These are phyloP conservation scores for Nepenthes gracilis DNA, from an alignment of 148 eudicot species.

Conservation along the genomic window DNA sequence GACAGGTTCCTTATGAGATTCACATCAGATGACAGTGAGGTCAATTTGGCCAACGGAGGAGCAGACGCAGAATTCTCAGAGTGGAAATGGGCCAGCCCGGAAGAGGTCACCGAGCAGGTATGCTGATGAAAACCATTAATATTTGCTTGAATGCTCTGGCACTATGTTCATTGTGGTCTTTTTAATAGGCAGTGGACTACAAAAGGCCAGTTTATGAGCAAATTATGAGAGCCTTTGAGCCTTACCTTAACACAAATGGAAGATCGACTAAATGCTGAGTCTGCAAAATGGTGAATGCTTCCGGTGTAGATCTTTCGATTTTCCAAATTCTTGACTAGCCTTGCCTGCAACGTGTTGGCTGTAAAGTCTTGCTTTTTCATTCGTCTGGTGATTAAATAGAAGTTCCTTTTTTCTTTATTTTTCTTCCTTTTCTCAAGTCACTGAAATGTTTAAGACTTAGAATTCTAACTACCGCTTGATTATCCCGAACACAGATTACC, in stretches of 20 bases:
- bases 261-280: neutral
- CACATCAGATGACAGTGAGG: conserved; percentile 55
- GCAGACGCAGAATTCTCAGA: conserved; percentile 85
- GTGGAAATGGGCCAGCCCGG: conserved; percentile 89
- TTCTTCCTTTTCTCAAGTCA: no score
- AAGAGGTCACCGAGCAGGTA: conserved; percentile 93
- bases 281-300: neutral
- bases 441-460: no score
- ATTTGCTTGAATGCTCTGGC: neutral
- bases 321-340: no score
- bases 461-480: no score
- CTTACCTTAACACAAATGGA: conserved; percentile 7
- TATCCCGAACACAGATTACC: no score
- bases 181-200: conserved; percentile 81
- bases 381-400: no score
- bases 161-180: neutral
- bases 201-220: conserved; percentile 94
- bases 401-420: no score
- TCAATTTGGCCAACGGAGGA: conserved; percentile 72
- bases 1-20: conserved; percentile 65
- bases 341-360: no score
- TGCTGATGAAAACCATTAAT: neutral
- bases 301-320: neutral
- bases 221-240: conserved; percentile 57
- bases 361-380: no score